Evolutionary conservation across 2,329 filamentous ascomycete genomes (phyloP).

Genomic region (Pseudogymnoascus sp.): DNA sequence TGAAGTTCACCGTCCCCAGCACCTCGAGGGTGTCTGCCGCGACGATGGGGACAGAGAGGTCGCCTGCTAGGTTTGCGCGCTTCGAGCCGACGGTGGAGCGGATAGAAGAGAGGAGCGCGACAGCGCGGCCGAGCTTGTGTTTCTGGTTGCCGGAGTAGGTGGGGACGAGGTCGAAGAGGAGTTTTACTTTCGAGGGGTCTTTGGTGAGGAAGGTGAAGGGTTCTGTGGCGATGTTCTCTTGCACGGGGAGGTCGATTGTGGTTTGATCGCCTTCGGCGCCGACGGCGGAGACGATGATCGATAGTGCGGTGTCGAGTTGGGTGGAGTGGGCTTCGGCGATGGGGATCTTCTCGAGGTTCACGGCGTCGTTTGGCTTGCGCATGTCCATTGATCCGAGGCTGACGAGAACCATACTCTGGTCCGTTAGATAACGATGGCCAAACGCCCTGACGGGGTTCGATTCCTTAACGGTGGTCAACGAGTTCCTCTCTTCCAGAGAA

Average conservation of each 20-base stretch:
- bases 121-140: slow-evolving; percentile 79
- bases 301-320: slow-evolving; percentile 88
- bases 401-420: slow-evolving; percentile 83
- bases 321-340: slow-evolving; percentile 83
- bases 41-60: slow-evolving; percentile 86
- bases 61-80: slow-evolving; percentile 86
- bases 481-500: slow-evolving; percentile 55
- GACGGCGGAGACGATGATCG: slow-evolving; percentile 78
- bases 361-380: slow-evolving; percentile 70
- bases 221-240: slow-evolving; percentile 89
- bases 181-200: slow-evolving; percentile 73
- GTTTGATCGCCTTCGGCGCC: slow-evolving; percentile 82
- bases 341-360: slow-evolving; percentile 82
- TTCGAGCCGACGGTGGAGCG: slow-evolving; percentile 76
- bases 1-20: slow-evolving; percentile 93
- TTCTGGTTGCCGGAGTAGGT: slow-evolving; percentile 90
- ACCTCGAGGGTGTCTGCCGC: slow-evolving; percentile 75
- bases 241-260: slow-evolving; percentile 84
- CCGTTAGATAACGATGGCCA: slow-evolving; percentile 86
- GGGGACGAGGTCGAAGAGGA: slow-evolving; percentile 90
- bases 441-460: slow-evolving; percentile 87
- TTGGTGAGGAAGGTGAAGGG: slow-evolving; percentile 81
- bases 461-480: slow-evolving; percentile 39
- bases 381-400: slow-evolving; percentile 93
- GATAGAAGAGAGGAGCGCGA: slow-evolving; percentile 79